phyloP scores from a whole-genome alignment of 106 monocot genomes.

The Dendrobium huoshanense region DNA sequence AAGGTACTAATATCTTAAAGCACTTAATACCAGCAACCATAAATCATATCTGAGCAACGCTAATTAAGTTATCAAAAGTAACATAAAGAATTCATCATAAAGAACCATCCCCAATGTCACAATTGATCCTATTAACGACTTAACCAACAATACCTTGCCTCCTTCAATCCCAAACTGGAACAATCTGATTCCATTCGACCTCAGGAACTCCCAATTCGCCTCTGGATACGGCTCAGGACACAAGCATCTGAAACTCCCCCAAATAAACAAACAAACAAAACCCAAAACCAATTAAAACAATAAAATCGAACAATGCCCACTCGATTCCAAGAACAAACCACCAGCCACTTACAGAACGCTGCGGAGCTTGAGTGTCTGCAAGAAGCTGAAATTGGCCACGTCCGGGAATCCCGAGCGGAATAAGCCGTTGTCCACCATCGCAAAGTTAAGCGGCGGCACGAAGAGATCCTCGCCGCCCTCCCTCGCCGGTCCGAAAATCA shows the following conservation, averaged over 20 bases:
- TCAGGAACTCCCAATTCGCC: slow-evolving; percentile 15
- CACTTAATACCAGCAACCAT: background rate
- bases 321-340: background rate
- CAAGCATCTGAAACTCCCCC: slow-evolving; percentile 9
- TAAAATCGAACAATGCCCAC: background rate
- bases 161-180: slow-evolving; percentile 28
- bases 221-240: slow-evolving; percentile 23
- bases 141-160: slow-evolving; percentile 12
- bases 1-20: background rate
- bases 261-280: background rate
- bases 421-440: slow-evolving; percentile 54
- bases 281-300: background rate
- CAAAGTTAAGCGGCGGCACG: slow-evolving; percentile 62
- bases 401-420: slow-evolving; percentile 61
- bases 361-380: slow-evolving; percentile 41
- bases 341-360: slow-evolving; percentile 30
- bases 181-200: slow-evolving; percentile 18
- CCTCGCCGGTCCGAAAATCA: background rate
- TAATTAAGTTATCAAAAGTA: background rate
- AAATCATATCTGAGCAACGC: background rate
- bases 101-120: background rate
- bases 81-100: background rate
- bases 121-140: background rate
- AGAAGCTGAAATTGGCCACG: slow-evolving; percentile 40
- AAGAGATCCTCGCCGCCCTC: slow-evolving; percentile 16